Conservation (phyloP, 495 filamentous ascomycete genomes). For the Aspergillus saccharolyticus region DNA sequence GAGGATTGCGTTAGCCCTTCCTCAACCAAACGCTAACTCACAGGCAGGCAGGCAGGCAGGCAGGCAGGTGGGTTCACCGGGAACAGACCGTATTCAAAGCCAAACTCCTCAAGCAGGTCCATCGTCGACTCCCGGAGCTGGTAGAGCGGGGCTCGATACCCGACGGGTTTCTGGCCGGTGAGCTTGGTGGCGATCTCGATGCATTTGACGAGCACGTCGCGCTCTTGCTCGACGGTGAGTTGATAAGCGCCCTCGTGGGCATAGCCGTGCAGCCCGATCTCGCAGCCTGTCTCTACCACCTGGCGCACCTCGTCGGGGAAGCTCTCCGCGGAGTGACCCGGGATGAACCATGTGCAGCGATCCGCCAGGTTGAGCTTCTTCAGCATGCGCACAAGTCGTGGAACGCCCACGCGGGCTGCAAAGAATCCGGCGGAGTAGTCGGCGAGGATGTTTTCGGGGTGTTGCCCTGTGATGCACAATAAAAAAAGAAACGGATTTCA, state of each 20-base stretch:
- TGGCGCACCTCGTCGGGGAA: constrained; percentile 50
- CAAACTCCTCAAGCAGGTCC: constrained; percentile 44
- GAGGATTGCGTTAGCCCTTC: too few relatives aligned
- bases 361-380: constrained; percentile 47
- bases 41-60: too few relatives aligned
- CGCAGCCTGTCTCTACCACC: constrained; percentile 52
- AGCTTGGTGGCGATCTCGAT: constrained; percentile 39
- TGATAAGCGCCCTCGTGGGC: constrained; percentile 48
- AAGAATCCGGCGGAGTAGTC: constrained; percentile 59
- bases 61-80: too few relatives aligned
- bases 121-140: constrained; percentile 46
- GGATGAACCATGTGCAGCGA: constrained; percentile 59
- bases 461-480: constrained; percentile 15
- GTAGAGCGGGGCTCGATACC: constrained; percentile 51
- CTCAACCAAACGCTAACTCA: too few relatives aligned
- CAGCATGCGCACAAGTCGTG: constrained; percentile 54
- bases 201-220: constrained; percentile 47
- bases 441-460: constrained; percentile 47
- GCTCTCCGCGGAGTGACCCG: constrained; percentile 57
- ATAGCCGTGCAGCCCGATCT: constrained; percentile 59
- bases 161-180: constrained; percentile 44
- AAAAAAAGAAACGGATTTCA: too few relatives aligned
- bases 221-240: constrained; percentile 47
- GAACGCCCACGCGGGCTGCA: constrained; percentile 54
- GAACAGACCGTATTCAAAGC: constrained; percentile 42